These are phyloP conservation scores for Neopestalotiopsis sp. DNA, from an alignment of 2,329 filamentous ascomycete species.

Conservation along the genomic window DNA sequence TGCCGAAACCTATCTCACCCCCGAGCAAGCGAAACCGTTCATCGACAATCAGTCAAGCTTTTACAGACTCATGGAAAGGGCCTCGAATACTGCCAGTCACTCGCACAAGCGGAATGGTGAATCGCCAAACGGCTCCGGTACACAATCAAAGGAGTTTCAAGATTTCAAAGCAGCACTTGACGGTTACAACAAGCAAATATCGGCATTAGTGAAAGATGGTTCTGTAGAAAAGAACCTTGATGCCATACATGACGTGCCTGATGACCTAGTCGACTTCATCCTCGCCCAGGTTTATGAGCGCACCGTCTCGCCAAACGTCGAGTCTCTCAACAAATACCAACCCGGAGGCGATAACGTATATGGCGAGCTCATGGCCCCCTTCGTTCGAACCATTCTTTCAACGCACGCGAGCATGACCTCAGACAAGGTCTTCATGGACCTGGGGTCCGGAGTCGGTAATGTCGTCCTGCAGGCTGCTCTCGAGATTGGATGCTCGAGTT, in stretches of 20 bases:
- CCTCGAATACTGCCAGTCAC: constrained; percentile 57
- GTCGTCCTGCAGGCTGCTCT: constrained; percentile 93
- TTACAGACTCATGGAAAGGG: constrained; percentile 77
- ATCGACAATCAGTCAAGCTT: constrained; percentile 76
- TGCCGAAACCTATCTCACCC: constrained; percentile 77
- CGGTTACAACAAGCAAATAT: constrained; percentile 78
- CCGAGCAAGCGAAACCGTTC: constrained; percentile 69
- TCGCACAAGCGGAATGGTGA: constrained; percentile 69
- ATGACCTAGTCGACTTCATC: constrained; percentile 79
- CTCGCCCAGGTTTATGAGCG: constrained; percentile 88
- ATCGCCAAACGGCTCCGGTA: constrained; percentile 32
- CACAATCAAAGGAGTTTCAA: constrained; percentile 28
- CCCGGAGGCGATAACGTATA: constrained; percentile 94
- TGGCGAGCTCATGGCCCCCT: constrained; percentile 85
- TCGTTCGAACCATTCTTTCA: constrained; percentile 82
- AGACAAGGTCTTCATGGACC: constrained; percentile 86
- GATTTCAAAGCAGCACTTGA: constrained; percentile 76
- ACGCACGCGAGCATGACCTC: constrained; percentile 78
- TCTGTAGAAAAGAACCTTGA: constrained; percentile 76
- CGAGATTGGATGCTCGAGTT: constrained; percentile 91
- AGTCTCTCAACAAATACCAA: constrained; percentile 82
- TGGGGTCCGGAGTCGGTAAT: constrained; percentile 95
- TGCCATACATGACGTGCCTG: constrained; percentile 69
- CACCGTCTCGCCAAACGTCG: constrained; percentile 87
- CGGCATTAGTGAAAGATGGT: constrained; percentile 69